Evolutionary conservation across 2,329 filamentous ascomycete species (phyloP).

Genomic region (Penicillium decumbens): DNA sequence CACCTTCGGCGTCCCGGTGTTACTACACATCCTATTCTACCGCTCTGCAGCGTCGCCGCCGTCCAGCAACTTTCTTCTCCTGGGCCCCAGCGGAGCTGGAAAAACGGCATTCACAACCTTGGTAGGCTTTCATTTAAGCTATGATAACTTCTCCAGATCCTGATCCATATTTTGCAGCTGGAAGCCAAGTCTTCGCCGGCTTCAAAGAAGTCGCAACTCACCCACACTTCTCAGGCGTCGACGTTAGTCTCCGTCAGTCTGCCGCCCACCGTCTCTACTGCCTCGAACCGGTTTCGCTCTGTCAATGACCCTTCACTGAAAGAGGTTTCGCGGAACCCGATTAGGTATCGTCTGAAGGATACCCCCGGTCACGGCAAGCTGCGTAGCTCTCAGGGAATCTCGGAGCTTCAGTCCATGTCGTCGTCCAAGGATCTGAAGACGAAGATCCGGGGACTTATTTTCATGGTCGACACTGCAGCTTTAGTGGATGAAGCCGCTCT

Average conservation of each 20-base stretch:
- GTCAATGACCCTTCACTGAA: constrained; percentile 64
- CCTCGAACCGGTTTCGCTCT: constrained; percentile 61
- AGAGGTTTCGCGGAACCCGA: constrained; percentile 35
- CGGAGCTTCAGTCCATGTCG: constrained; percentile 35
- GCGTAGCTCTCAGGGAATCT: constrained; percentile 55
- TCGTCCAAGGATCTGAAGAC: constrained; percentile 33
- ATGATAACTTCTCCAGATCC: neutral
- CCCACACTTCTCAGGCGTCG: constrained; percentile 61
- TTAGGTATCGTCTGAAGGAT: constrained; percentile 52
- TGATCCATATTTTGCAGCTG: constrained; percentile 29
- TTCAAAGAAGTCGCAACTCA: constrained; percentile 38
- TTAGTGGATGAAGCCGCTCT: constrained; percentile 51
- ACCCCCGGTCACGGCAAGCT: constrained; percentile 96
- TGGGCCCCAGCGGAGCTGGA: constrained; percentile 76
- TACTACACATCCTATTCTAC: constrained; percentile 73
- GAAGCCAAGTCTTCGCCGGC: constrained; percentile 42
- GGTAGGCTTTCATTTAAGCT: constrained; percentile 41
- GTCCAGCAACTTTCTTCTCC: constrained; percentile 67
- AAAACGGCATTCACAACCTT: constrained; percentile 87
- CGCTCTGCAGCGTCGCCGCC: constrained; percentile 59
- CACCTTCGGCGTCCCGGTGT: constrained; percentile 66
- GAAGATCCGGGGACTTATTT: constrained; percentile 68
- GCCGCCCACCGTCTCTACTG: constrained; percentile 49
- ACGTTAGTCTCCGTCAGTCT: constrained; percentile 55
- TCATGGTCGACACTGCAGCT: constrained; percentile 78